phyloP scores from a whole-genome alignment of 768 basidiomycete species.

The Lactarius psammicola region DNA sequence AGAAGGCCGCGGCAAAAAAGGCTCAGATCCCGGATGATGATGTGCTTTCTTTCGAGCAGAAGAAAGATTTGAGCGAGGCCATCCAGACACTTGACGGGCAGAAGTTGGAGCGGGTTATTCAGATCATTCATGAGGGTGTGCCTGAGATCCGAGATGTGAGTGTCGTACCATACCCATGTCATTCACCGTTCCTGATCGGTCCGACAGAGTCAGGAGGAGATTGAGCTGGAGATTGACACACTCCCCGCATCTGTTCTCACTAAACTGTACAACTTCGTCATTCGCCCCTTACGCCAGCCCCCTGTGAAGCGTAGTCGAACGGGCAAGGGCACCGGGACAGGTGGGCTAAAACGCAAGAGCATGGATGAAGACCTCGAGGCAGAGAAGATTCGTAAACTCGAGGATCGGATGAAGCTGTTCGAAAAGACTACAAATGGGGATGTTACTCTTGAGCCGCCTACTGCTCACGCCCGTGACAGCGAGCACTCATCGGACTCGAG shows the following conservation, averaged over 20 bases:
- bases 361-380: conserved; percentile 98
- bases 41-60: conserved; percentile 90
- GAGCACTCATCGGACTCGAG: conserved; percentile 81
- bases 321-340: conserved; percentile 82
- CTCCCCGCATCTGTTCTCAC: conserved; percentile 84
- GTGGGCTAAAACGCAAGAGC: conserved; percentile 88
- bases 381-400: conserved; percentile 89
- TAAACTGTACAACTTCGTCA: conserved; percentile 93
- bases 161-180: conserved; percentile 29
- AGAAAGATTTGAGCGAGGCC: conserved; percentile 96
- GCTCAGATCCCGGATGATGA: conserved; percentile 66
- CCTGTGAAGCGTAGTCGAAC: conserved; percentile 59
- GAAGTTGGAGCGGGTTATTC: conserved; percentile 86
- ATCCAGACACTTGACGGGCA: conserved; percentile 81
- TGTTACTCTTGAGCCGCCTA: conserved; percentile 37
- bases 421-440: conserved; percentile 48
- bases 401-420: conserved; percentile 84
- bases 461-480: conserved; percentile 50
- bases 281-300: conserved; percentile 66
- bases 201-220: conserved; percentile 88
- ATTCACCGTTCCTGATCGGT: conserved; percentile 24
- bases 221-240: conserved; percentile 95
- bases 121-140: conserved; percentile 92
- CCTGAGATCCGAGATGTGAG: conserved; percentile 92
- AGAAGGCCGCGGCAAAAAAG: conserved; percentile 67